A percentile compares a stretch with the other conserved stretches of the same genome.
phyloP scores from a whole-genome alignment of 2,329 filamentous ascomycete species.

The Ophiocordyceps unilateralis region DNA sequence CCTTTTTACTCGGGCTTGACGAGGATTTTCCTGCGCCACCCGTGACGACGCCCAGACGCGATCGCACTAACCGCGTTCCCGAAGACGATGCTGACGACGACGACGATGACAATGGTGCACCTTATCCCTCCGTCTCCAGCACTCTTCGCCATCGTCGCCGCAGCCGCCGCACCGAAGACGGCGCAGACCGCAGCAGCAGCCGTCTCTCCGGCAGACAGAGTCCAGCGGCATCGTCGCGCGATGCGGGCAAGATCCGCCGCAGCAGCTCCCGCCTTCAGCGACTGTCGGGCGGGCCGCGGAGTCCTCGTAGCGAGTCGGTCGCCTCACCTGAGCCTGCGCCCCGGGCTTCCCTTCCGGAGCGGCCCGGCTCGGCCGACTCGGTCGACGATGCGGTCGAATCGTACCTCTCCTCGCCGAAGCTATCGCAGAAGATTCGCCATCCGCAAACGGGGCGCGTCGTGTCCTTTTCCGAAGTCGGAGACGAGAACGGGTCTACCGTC shows the following conservation, averaged over 20 bases:
- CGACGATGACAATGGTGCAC: slow-evolving; percentile 45
- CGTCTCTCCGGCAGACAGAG: slow-evolving; percentile 30
- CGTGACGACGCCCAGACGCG: not conserved
- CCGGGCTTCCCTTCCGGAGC: slow-evolving; percentile 29
- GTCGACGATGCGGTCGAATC: slow-evolving; percentile 75
- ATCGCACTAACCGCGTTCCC: too few relatives aligned
- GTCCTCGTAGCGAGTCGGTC: slow-evolving; percentile 21
- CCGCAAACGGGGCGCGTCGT: slow-evolving; percentile 76
- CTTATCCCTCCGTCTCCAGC: slow-evolving; percentile 51
- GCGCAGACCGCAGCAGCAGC: slow-evolving; percentile 24
- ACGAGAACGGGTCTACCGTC: slow-evolving; percentile 77
- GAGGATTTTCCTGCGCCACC: slow-evolving; percentile 6
- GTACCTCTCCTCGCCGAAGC: slow-evolving; percentile 64
- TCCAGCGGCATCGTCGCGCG: slow-evolving; percentile 25
- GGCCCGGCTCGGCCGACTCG: slow-evolving; percentile 66
- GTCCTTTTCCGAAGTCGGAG: slow-evolving; percentile 92
- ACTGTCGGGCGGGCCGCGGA: slow-evolving; percentile 30
- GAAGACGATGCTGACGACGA: slow-evolving; percentile 4
- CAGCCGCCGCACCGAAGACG: slow-evolving; percentile 28
- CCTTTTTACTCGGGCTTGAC: slow-evolving; percentile 9
- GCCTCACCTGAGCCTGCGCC: slow-evolving; percentile 10
- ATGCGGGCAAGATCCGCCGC: slow-evolving; percentile 29
- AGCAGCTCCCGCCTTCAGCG: slow-evolving; percentile 42
- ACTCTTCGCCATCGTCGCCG: slow-evolving; percentile 18
- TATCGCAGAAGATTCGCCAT: slow-evolving; percentile 78